A percentile compares a stretch with the other conserved stretches of the same genome.
phyloP scores from a whole-genome alignment of 257 asterid species.

The Solanum tacnaense region DNA sequence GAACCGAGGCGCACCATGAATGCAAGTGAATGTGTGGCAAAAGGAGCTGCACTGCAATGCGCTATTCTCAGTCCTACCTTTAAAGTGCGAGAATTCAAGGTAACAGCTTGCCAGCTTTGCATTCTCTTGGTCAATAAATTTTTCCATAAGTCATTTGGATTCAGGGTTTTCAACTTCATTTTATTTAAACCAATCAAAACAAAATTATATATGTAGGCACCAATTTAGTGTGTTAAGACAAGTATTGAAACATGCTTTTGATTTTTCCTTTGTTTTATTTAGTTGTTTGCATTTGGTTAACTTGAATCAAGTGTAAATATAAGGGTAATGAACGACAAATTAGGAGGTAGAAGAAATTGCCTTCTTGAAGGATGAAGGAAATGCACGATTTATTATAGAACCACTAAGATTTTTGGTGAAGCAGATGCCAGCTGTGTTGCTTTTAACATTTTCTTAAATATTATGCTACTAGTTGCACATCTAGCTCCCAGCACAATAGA shows the following conservation, averaged over 20 bases:
- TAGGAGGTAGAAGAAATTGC: not conserved
- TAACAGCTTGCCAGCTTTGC: not conserved
- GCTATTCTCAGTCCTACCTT: constrained; percentile 92
- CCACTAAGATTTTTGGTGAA: not conserved
- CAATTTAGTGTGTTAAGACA: not conserved
- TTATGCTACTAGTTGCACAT: not conserved
- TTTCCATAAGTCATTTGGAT: not conserved
- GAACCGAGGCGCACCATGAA: constrained; percentile 98
- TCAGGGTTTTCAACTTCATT: not conserved
- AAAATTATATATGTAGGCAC: not conserved
- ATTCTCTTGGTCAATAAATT: not conserved
- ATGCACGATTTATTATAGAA: not conserved
- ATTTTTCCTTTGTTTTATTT: not conserved
- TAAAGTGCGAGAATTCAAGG: constrained; percentile 94
- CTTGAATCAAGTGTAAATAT: not conserved
- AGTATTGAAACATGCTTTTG: not conserved
- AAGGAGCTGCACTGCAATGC: constrained; percentile 83
- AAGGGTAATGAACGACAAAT: not conserved
- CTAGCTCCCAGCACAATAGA: not conserved
- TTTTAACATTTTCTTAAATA: not conserved
- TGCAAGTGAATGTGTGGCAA: constrained; percentile 95
- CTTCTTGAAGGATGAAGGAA: not conserved
- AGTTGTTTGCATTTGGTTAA: not conserved
- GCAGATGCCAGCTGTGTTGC: not conserved
- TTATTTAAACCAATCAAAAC: not conserved